These are phyloP conservation scores for Sugiyamaella lignohabitans DNA, from an alignment of 805 yeast species.

Conservation along the genomic window DNA sequence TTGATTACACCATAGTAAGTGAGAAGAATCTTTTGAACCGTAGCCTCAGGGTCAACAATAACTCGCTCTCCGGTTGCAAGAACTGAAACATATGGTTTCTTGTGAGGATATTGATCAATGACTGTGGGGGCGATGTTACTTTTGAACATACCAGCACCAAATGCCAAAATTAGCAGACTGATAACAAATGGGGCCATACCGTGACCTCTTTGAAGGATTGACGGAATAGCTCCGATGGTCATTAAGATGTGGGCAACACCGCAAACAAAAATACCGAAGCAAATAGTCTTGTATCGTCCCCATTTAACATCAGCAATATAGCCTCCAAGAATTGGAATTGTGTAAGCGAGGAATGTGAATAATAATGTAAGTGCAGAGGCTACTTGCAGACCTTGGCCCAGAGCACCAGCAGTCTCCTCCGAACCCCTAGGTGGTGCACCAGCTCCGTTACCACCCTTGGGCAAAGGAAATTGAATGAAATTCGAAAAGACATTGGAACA, in stretches of 20 bases:
- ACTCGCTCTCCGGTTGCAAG: constrained; percentile 49
- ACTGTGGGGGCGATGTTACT: constrained; percentile 37
- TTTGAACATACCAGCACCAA: constrained; percentile 49
- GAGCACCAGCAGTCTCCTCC: constrained; percentile 45
- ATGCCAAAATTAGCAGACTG: constrained; percentile 24
- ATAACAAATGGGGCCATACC: constrained; percentile 34
- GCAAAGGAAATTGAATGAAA: constrained; percentile 48
- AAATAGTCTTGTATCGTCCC: constrained; percentile 44
- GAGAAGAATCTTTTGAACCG: constrained; percentile 34
- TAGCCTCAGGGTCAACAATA: constrained; percentile 42
- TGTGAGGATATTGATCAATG: constrained; percentile 47
- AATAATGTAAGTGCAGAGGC: constrained; percentile 45
- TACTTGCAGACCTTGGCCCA: constrained; percentile 39
- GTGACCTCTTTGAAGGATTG: constrained; percentile 15
- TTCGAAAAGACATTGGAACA: constrained; percentile 40
- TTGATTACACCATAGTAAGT: constrained; percentile 52
- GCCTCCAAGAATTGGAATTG: constrained; percentile 49
- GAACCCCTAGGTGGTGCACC: constrained; percentile 36
- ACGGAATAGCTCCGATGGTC: constrained; percentile 44
- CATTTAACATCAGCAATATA: constrained; percentile 43
- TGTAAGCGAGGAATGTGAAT: constrained; percentile 33
- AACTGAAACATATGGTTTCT: constrained; percentile 47
- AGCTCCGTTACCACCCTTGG: constrained; percentile 42
- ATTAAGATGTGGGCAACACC: constrained; percentile 43
- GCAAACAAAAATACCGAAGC: constrained; percentile 45